phyloP scores from a whole-genome alignment of 2,329 filamentous ascomycete genomes.

The Aspergillus bombycis region DNA sequence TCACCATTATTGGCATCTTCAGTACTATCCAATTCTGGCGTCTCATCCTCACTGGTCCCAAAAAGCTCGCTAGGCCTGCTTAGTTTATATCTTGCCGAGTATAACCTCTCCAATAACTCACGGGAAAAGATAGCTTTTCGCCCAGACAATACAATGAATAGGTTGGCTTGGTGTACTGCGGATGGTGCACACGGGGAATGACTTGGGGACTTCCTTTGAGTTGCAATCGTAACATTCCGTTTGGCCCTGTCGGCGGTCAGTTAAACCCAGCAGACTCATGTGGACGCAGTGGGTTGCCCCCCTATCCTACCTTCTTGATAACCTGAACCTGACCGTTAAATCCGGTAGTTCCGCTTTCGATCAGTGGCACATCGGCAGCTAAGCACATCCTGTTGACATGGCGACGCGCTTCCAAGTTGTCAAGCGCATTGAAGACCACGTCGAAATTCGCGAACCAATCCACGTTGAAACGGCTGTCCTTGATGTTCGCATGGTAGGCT shows the following conservation, averaged over 20 bases:
- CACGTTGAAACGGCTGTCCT: constrained; percentile 81
- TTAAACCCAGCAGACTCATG: not conserved
- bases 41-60: constrained; percentile 84
- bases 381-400: constrained; percentile 98
- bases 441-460: constrained; percentile 83
- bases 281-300: not conserved
- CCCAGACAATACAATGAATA: constrained; percentile 99
- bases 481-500: constrained; percentile 93
- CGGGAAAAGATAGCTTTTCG: constrained; percentile 92
- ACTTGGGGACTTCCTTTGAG: constrained; percentile 85
- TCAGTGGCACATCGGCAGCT: constrained; percentile 83
- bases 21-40: constrained; percentile 75
- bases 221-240: constrained; percentile 98
- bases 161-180: constrained; percentile 93
- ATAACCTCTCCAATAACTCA: constrained; percentile 24
- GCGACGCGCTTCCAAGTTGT: constrained; percentile 89
- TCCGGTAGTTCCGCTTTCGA: constrained; percentile 96
- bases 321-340: constrained; percentile 98
- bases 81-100: constrained; percentile 22
- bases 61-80: constrained; percentile 71
- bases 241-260: constrained; percentile 56
- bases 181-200: constrained; percentile 95
- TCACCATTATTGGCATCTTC: constrained; percentile 78
- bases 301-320: constrained; percentile 70
- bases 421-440: constrained; percentile 93